Base-by-base conservation (phyloP, 768 basidiomycete genomes). In the Lentinula aciculospora region DNA sequence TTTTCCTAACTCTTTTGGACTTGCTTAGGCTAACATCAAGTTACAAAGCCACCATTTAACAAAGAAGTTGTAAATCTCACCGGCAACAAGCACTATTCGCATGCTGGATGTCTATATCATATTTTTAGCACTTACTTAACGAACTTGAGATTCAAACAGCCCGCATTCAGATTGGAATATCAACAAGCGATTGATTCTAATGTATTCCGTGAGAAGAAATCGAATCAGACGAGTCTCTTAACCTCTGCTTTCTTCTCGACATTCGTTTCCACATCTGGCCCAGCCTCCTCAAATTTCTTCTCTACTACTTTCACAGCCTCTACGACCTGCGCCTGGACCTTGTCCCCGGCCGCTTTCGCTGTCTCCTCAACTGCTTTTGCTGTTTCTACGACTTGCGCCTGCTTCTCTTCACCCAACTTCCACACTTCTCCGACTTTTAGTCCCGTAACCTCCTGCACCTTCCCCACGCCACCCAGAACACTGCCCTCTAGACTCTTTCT, bases 401-500 rank as follows among this genome's bases (percentile, higher is more conserved):
- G 36, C 57, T 61, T 63, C 37, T 63, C 59, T 54, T 65, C 61
- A 2, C 72, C 65, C 76, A 74, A 75, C 13, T 81, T 82, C 15
- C 88, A 66, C 6, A 76, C 79, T 68, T 85, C 84, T 36, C 76
- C 73, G 45, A 94, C 64, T 72, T 85, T 89, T 66, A 95, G 66
- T 0, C 93, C 92, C 1, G 92, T 92, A 29, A 71, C 66, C 56
- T 82, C 77, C 74, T 93, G 87, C 13, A 89, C 70, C 57, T 73
- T 77, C 17, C 79, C 78, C 40, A 88, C 77, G 1, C 74, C 72
- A 6, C 66, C 67, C 58, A 75, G 70, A 1, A 83, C 78, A 23
- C 81, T 78, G 10, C 68, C 67, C 12, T 74, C 74, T 2, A 82
- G 56, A 53, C 72, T 71, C 46, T 72, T 76, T 46, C 79, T 72